Conservation (phyloP, 208 protist species). For the Trypanosomatidae sp. region DNA sequence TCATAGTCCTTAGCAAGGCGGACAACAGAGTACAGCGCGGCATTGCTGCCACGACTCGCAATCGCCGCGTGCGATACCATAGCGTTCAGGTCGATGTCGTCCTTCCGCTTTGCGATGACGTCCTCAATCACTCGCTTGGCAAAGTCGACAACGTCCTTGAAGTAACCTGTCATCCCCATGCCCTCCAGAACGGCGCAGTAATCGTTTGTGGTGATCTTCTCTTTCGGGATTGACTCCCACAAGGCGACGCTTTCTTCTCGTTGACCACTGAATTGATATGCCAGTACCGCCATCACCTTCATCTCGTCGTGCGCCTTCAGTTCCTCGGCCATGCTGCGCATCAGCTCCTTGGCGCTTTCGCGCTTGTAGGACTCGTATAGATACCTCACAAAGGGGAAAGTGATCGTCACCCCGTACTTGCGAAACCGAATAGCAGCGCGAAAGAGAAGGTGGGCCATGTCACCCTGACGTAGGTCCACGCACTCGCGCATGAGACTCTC, state of each 20-base stretch:
- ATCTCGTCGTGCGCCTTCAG: slow-evolving; percentile 52
- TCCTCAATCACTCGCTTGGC: slow-evolving; percentile 9
- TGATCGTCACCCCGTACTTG: slow-evolving; percentile 78
- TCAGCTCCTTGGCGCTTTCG: slow-evolving; percentile 79
- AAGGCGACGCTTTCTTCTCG: slow-evolving; percentile 39
- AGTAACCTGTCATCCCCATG: slow-evolving; percentile 55
- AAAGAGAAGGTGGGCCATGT: slow-evolving; percentile 92
- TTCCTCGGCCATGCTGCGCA: slow-evolving; percentile 87
- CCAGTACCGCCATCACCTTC: slow-evolving; percentile 63
- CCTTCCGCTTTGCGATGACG: slow-evolving; percentile 2
- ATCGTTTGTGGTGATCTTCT: slow-evolving; percentile 46
- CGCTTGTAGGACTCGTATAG: slow-evolving; percentile 85
- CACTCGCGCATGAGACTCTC: slow-evolving; percentile 90
- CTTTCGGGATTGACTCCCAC: slow-evolving; percentile 46
- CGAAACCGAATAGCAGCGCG: slow-evolving; percentile 88
- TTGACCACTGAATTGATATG: slow-evolving; percentile 67
- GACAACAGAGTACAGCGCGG: slow-evolving; percentile 36
- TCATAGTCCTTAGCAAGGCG: slow-evolving; percentile 26
- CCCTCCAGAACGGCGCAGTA: slow-evolving; percentile 74
- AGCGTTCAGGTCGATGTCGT: slow-evolving; percentile 35
- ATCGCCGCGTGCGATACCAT: slow-evolving; percentile 57
- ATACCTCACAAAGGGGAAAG: slow-evolving; percentile 62
- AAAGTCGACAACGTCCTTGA: slow-evolving; percentile 46
- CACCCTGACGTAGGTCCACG: slow-evolving; percentile 84
- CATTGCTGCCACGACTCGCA: slow-evolving; percentile 41